Conservation (phyloP, 257 asterid species). For the Pogostemon cablin region DNA sequence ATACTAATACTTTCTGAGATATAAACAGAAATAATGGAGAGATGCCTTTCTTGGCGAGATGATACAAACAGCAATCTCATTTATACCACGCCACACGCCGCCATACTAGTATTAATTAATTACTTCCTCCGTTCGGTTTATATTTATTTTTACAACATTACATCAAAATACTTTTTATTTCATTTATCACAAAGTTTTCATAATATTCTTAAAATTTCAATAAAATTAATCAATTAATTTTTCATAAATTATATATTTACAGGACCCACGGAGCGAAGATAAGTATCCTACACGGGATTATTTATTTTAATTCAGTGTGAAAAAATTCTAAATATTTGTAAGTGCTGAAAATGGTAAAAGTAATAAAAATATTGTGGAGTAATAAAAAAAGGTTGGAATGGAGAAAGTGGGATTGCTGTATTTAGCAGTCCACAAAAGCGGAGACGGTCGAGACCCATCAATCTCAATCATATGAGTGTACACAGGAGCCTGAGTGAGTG, state of each 20-base stretch:
- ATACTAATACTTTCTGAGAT: neutral
- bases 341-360: slow-evolving; percentile 28
- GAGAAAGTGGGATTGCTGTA: slow-evolving; percentile 32
- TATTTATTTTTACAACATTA: too few species aligned
- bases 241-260: too few species aligned
- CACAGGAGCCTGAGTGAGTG: slow-evolving; percentile 17
- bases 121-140: too few species aligned
- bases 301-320: too few species aligned
- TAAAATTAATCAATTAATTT: too few species aligned
- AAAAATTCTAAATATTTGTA: neutral
- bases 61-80: neutral
- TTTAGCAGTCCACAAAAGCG: slow-evolving; percentile 39
- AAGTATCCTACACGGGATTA: too few species aligned
- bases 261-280: too few species aligned
- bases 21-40: slow-evolving; percentile 10
- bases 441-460: slow-evolving; percentile 37
- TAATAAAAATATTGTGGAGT: neutral
- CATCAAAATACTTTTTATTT: too few species aligned
- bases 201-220: too few species aligned
- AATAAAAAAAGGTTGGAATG: neutral
- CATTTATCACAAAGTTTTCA: too few species aligned
- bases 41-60: slow-evolving; percentile 31
- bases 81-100: slow-evolving; percentile 31
- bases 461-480: slow-evolving; percentile 46
- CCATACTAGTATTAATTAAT: neutral